Evolutionary conservation across 352 stramenopile genomes (phyloP).

Genomic region (Phytophthora megakarya): DNA sequence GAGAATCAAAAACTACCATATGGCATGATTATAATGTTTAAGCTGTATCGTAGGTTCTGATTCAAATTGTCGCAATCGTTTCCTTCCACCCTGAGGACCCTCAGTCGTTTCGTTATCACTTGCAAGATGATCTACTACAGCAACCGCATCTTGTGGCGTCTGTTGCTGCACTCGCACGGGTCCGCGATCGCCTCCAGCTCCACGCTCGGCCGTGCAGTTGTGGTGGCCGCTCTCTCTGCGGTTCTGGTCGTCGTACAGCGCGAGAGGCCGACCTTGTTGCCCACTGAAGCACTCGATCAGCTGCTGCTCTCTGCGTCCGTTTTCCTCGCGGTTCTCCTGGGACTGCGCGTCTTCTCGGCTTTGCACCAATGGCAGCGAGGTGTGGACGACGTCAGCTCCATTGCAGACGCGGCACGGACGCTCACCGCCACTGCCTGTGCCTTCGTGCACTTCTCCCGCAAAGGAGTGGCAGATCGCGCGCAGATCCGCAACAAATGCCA

Average conservation of each 20-base stretch:
- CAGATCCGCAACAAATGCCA: slow-evolving; percentile 54
- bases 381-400: slow-evolving; percentile 42
- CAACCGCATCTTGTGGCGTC: slow-evolving; percentile 42
- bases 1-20: slow-evolving; percentile 23
- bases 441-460: slow-evolving; percentile 56
- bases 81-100: too few species aligned
- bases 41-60: slow-evolving; percentile 17
- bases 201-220: slow-evolving; percentile 31
- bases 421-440: slow-evolving; percentile 46
- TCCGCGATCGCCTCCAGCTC: slow-evolving; percentile 38
- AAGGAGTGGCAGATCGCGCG: slow-evolving; percentile 32
- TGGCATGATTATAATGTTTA: slow-evolving; percentile 17
- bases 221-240: slow-evolving; percentile 31
- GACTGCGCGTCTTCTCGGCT: slow-evolving; percentile 45
- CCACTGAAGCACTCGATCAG: slow-evolving; percentile 33
- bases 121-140: slow-evolving; percentile 57
- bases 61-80: slow-evolving; percentile 22
- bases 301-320: slow-evolving; percentile 41
- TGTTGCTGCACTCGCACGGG: slow-evolving; percentile 41
- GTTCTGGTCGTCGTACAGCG: slow-evolving; percentile 33
- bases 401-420: slow-evolving; percentile 46
- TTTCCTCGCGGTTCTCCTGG: slow-evolving; percentile 50
- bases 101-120: too few species aligned
- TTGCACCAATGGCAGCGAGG: slow-evolving; percentile 55
- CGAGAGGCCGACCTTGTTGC: slow-evolving; percentile 25